Base-by-base conservation (phyloP, 1,139 yeast genomes). In the Candida glucosophila region DNA sequence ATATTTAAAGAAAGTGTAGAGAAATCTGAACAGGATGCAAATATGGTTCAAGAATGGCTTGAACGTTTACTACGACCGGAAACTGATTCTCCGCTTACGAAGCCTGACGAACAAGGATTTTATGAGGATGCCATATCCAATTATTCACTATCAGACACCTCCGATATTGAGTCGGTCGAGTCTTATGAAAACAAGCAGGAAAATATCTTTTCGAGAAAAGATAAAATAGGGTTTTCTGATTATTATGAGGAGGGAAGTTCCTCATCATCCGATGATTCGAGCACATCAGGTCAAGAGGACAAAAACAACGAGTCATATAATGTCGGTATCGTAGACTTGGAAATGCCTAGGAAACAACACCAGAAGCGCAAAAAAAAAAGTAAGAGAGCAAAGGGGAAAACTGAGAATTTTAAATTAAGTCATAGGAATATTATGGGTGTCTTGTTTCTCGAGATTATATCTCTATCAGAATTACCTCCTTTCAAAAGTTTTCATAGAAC, bases 381-480 rank as follows among this genome's bases (percentile, higher is more conserved):
- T 11, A 28, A 21, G 15, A 10, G 15, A 8, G 9, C 9, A 10
- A 20, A 14, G 8, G 22, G 17, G 14, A 24, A 22, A 19, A 14
- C 20, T 5, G 22, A 22, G 8, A 47, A 44, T 17, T 62, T 59
- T 29, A 58, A 55, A 23, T 35, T 61, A 39, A 42, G 50, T 11
- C 56, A 58, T 29, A 47, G 73, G 12, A 58, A 62, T 14, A 73
- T 77, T 2, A 50, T 60, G 14, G 97, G 97, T 1, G 81, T 88
- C 8, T 55, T 80, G 5, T 82, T 80, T 40, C 47, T 88, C 25
- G 94, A 88, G 37, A 72, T 88, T 14, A 68, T 75, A 3, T 71
- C 80, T 1, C 85, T 88, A 14, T 59, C 71, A 1, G 86, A 73
- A 29, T 52, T 82, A 22, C 94, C 94, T 2, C 79, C 85, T 0